Evolutionary conservation across 2,329 filamentous ascomycete species (phyloP).

Genomic region (Trichoderma citrinoviride): DNA sequence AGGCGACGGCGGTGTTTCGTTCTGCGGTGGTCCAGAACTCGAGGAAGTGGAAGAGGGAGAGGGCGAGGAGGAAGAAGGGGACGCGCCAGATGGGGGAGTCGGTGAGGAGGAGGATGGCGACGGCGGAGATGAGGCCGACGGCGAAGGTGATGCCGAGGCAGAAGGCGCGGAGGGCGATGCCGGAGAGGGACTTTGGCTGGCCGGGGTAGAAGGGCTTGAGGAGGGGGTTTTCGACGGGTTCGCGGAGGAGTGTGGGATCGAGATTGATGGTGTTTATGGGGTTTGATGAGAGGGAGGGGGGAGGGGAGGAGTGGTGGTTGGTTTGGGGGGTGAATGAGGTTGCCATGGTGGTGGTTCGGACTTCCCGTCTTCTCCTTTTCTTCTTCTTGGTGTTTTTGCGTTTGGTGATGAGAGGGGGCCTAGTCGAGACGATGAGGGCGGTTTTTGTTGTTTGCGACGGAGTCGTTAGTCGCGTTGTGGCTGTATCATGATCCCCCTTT

Average conservation of each 20-base stretch:
- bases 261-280: not conserved
- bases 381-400: not conserved
- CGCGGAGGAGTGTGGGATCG: not conserved
- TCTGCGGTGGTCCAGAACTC: conserved; percentile 89
- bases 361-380: not conserved
- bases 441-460: no score
- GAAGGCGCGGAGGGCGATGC: conserved; percentile 58
- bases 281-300: conserved; percentile 25
- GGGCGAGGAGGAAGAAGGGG: conserved; percentile 64
- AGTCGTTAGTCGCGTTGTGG: no score
- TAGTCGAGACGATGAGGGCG: no score
- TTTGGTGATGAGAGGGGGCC: not conserved
- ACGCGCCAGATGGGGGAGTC: conserved; percentile 56
- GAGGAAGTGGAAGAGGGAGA: conserved; percentile 88
- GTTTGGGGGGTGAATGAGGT: not conserved
- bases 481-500: no score
- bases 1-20: conserved; percentile 74
- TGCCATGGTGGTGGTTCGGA: conserved; percentile 13
- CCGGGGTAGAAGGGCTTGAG: conserved; percentile 42
- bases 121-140: conserved; percentile 34
- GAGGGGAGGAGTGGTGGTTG: not conserved
- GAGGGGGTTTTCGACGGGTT: conserved; percentile 16
- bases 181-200: conserved; percentile 55
- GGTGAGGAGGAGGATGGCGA: conserved; percentile 37
- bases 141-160: conserved; percentile 49